Base-by-base conservation (phyloP, 164 flowering plant genomes). In the Pachysandra terminalis region DNA sequence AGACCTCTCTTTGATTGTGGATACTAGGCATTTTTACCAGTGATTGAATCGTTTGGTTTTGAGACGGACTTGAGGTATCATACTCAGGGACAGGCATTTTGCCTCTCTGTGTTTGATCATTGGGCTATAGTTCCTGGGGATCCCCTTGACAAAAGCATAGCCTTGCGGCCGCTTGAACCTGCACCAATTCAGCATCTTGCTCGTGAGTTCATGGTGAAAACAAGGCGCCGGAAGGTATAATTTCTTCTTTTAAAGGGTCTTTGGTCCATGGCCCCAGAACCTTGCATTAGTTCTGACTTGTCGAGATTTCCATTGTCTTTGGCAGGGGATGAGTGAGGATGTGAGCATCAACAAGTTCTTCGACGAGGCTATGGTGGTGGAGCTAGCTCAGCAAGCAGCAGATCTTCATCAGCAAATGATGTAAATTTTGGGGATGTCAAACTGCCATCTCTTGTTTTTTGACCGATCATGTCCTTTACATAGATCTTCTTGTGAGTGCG, bases 91-190 rank as follows among this genome's bases (percentile, higher is more conserved):
- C 98, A 96, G 75, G 98, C 99, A 19, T 96, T 93, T 69, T 84
- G 85, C 68, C 68, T 80, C 15, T 96, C 98, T 0, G 93, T 78
- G 0, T 96, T 96, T 81, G 98, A 93, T 69, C 98, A 93, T 59
- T 96, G 98, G 98, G 96, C 95, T 54, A 93, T 93, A 37, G 98
- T 93, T 65, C 98, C 99, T 52, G 98, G 99, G 13, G 99, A 96
- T 63, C 99, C 99, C 17, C 85, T 93, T 56, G 98, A 96, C 77
- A 96, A 91, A 78, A 85, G 86, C 78, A 91, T 91, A 17, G 93
- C 93, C 67, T 79, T 96, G 59, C 88, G 96, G 35, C 99, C 98
- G 1, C 90, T 93, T 49, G 96, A 96, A 68, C 99, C 98, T 67
- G 99, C 99, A 17, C 98, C 95, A n/a, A 82, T 90, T 71, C 96